Evolutionary conservation across 169 alveolate species (phyloP).

Genomic region (Plasmodium chabaudi): DNA sequence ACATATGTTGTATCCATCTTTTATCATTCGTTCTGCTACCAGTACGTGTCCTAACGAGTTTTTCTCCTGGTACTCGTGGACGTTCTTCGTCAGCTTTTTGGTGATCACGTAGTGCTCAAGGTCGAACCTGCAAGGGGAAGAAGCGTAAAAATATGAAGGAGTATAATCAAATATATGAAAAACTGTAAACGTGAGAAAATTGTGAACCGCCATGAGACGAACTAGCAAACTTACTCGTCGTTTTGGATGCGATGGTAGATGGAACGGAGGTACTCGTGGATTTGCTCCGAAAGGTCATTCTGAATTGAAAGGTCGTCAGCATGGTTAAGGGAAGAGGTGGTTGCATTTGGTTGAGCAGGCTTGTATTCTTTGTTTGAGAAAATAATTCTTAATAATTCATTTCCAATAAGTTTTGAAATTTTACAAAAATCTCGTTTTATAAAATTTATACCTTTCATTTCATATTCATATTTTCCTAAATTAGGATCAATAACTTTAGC

Average conservation of each 20-base stretch:
- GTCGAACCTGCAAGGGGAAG: slow-evolving; percentile 28
- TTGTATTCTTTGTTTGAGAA: slow-evolving; percentile 30
- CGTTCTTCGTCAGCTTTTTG: slow-evolving; percentile 65
- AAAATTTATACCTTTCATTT: slow-evolving; percentile 98
- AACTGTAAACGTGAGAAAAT: no score
- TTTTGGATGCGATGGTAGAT: slow-evolving; percentile 86
- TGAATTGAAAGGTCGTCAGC: slow-evolving; percentile 34
- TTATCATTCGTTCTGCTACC: slow-evolving; percentile 93
- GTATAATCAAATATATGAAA: no score
- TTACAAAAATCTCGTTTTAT: slow-evolving; percentile 99
- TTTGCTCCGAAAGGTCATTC: slow-evolving; percentile 85
- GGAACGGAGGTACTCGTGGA: slow-evolving; percentile 90
- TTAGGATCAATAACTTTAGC: slow-evolving; percentile 90
- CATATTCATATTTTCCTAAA: slow-evolving; percentile 85
- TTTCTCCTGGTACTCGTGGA: slow-evolving; percentile 90
- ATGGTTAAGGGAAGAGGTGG: neutral
- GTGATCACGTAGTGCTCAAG: slow-evolving; percentile 61
- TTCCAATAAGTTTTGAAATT: slow-evolving; percentile 93
- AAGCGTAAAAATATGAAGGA: no score
- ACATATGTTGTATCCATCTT: slow-evolving; percentile 88
- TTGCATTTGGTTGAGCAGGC: no score
- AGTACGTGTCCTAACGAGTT: slow-evolving; percentile 95
- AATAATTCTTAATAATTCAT: slow-evolving; percentile 65
- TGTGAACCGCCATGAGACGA: no score
- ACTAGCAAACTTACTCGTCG: slow-evolving; percentile 74